Evolutionary conservation across 768 basidiomycete species (phyloP), one percentile per base, ranked within the genome.

Genomic region (Termitomyces titanicus): DNA sequence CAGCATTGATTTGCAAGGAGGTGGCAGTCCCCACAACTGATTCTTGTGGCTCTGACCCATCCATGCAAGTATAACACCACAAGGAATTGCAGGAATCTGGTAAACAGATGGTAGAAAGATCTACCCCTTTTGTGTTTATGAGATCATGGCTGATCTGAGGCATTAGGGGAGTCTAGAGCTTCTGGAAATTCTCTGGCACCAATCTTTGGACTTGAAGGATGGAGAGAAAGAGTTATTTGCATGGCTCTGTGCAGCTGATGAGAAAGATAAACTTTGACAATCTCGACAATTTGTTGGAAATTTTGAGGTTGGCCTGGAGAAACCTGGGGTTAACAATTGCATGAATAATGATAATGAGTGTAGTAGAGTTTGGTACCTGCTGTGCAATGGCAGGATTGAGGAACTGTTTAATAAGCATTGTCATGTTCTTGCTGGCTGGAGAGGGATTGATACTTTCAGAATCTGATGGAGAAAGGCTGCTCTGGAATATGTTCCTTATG

Each of bases 1-100:
- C 18, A 49, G 24, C 48, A 49, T 9, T 49, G 35, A 17, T 25
- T 3, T 15, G 52, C 52, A 5, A 54, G 27, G 6, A 74, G n/a
- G n/a, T n/a, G 65, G 37, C 73, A 76, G 50, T 74, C 74, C 48
- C 74, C n/a, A n/a, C n/a, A n/a, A n/a, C n/a, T n/a, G n/a, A 27
- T 43, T 54, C 11, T 59, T 55, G 9, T 53, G 18, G 38, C 51
- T 39, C 34, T 62, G 66, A 6, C 59, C 51, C 8, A 67, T 67
- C 68, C 52, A 1, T 57, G 57, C 24, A 75, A 59, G 38, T 71
- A 71, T 3, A 57, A 37, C 5, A 61, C 68, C 17, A 75, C 61
- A 10, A 70, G 49, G 15, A 63, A 55, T 43, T 66, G 65, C 12
- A 72, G 53, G n/a, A 74, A 64, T 39, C 63, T 63, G 29, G 51